Percentiles rank a stretch among this genome's conserved stretches.
These are phyloP conservation scores for Candida manassasensis DNA, from an alignment of 805 yeast species.

Conservation along the genomic window DNA sequence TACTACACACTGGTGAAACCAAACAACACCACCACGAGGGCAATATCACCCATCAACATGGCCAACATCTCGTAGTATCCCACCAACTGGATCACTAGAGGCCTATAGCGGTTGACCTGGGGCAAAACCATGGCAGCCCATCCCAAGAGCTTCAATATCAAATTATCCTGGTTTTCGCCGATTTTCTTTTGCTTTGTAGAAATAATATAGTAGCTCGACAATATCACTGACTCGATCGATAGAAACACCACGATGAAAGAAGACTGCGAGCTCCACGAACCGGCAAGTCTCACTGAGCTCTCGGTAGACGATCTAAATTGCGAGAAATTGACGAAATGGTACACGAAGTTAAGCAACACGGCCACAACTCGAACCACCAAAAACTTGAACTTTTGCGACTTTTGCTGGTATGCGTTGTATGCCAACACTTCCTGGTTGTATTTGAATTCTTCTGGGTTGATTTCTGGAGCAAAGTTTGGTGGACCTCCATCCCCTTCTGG, in stretches of 20 bases:
- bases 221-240: slow-evolving; percentile 28
- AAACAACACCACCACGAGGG: slow-evolving; percentile 33
- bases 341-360: slow-evolving; percentile 28
- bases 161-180: slow-evolving; percentile 20
- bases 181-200: slow-evolving; percentile 21
- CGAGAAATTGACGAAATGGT: slow-evolving; percentile 23
- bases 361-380: slow-evolving; percentile 25
- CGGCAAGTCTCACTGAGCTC: slow-evolving; percentile 22
- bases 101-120: slow-evolving; percentile 23
- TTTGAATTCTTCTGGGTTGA: slow-evolving; percentile 14
- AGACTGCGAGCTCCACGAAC: slow-evolving; percentile 9
- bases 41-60: slow-evolving; percentile 34
- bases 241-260: slow-evolving; percentile 25
- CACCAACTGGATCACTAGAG: slow-evolving; percentile 22
- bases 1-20: slow-evolving; percentile 27
- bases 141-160: slow-evolving; percentile 24
- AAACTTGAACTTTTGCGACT: slow-evolving; percentile 27
- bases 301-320: slow-evolving; percentile 22
- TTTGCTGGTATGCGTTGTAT: slow-evolving; percentile 30
- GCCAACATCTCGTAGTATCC: slow-evolving; percentile 35
- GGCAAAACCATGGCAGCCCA: slow-evolving; percentile 34
- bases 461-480: not conserved
- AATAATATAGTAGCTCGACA: slow-evolving; percentile 30
- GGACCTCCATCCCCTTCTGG: slow-evolving; percentile 3
- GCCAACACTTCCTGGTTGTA: slow-evolving; percentile 26